A percentile compares a stretch with the other conserved stretches of the same genome.
Conservation (phyloP, 1,284 basidiomycete species). For the Austroboletus niveus region DNA sequence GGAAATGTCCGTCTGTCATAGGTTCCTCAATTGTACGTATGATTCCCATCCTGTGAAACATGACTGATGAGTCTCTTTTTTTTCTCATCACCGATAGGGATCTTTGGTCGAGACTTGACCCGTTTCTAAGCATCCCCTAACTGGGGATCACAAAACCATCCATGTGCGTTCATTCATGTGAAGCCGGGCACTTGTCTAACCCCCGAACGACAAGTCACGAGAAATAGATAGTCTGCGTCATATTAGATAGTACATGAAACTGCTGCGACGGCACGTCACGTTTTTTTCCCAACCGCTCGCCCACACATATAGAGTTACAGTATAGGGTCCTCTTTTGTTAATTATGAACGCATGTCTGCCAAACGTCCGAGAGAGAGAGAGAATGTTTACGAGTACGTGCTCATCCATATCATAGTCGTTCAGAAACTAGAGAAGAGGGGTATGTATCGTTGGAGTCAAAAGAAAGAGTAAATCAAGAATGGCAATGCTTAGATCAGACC, state of each 20-base stretch:
- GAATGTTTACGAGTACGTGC: constrained; percentile 22
- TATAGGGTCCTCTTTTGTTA: constrained; percentile 1
- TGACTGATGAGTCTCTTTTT: constrained; percentile 14
- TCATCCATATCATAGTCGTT: constrained; percentile 21
- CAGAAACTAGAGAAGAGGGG: constrained; percentile 13
- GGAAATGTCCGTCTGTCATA: constrained; percentile 4
- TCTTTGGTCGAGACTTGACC: constrained; percentile 80
- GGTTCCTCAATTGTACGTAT: constrained; percentile 27
- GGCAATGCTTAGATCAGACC: constrained; percentile 1
- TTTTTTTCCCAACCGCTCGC: constrained; percentile 1
- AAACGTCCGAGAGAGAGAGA: constrained; percentile 7
- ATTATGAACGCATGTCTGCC: neutral
- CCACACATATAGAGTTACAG: constrained; percentile 7
- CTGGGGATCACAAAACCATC: neutral
- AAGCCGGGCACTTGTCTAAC: neutral
- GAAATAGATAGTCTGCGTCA: neutral
- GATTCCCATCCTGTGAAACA: neutral
- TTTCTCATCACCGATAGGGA: constrained; percentile 46
- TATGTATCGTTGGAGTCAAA: constrained; percentile 9
- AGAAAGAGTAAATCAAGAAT: neutral
- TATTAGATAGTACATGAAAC: neutral
- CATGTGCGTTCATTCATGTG: neutral
- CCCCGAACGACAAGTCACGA: neutral
- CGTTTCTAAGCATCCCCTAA: constrained; percentile 52
- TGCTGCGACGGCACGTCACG: neutral